Base-by-base conservation (phyloP, 352 stramenopile species). In the Phytophthora fragariae region DNA sequence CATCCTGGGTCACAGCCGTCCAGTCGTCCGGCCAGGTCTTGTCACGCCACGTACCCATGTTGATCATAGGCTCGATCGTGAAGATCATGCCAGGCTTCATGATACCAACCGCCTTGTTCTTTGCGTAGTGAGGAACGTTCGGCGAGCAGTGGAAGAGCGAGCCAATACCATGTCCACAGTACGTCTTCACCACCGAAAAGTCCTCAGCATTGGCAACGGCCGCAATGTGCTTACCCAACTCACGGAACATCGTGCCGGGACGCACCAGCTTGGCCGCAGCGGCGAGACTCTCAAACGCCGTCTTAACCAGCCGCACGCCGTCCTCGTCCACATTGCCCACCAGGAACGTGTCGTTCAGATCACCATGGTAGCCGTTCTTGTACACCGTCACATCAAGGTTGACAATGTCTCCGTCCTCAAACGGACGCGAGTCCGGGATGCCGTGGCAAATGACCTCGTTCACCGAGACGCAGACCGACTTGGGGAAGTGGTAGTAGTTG, bases 11-110 rank as follows among this genome's bases (percentile, higher is more conserved):
- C 14, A 98, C 95, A 12, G 92, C 94, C 27, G 98, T 99, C 98
- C 98, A 99, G 71, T 99, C 97, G 77, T 99, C 98, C 17, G 93
- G 94, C 98, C 98, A 99, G 5, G 92, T 98, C 74, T 88, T 74
- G 72, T 94, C 90, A 92, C 95, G 76, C 92, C 89, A 93, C 66
- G 83, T 82, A 21, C 85, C 98, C n/a, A 98, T 80, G 83, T 99
- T 99, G 75, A 99, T 99, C 98, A 99, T 99, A 9, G 98, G 98
- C 76, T 99, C 98, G 62, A 99, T 98, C 0, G 98, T 99, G 82
- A 99, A 99, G 50, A 99, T 97, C 84, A 99, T 97, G 29, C 97
- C 98, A 3, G 93, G 90, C 70, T 98, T 98, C 95, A 99, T 99
- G 24, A 98, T 96, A 37, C 98, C 98, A 47, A 95, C 85, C 27